phyloP scores from a whole-genome alignment of 2,329 filamentous ascomycete species.

The Pyrenophora seminiperda region DNA sequence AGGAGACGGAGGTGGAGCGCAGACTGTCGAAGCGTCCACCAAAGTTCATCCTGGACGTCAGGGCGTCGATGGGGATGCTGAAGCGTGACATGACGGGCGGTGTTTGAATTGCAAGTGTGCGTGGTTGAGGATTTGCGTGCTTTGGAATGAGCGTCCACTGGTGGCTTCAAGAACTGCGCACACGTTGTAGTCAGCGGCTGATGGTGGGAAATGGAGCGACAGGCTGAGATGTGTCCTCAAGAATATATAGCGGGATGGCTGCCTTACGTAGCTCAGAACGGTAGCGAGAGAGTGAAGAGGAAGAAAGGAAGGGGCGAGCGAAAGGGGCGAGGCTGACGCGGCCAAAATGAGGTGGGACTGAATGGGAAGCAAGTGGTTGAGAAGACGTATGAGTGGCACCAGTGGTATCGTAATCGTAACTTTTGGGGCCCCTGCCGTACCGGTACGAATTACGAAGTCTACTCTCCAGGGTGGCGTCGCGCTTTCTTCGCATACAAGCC shows the following conservation, averaged over 20 bases:
- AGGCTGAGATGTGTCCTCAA: conserved; percentile 39
- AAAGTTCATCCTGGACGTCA: conserved; percentile 90
- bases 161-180: conserved; percentile 35
- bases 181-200: conserved; percentile 37
- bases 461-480: no score
- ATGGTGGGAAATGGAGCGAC: conserved; percentile 6
- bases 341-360: conserved; percentile 18
- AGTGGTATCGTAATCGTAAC: conserved; percentile 7
- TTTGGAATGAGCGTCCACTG: conserved; percentile 29
- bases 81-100: conserved; percentile 74
- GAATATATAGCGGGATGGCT: conserved; percentile 25
- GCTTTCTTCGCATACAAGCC: conserved; percentile 11
- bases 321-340: conserved; percentile 32
- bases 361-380: conserved; percentile 11
- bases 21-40: conserved; percentile 83
- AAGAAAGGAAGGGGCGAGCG: conserved; percentile 18
- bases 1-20: conserved; percentile 75
- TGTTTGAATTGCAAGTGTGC: conserved; percentile 4
- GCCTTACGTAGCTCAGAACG: conserved; percentile 34
- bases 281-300: conserved; percentile 17
- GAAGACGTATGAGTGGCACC: conserved; percentile 13
- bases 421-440: conserved; percentile 24
- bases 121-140: not conserved
- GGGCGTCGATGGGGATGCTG: conserved; percentile 86
- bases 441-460: conserved; percentile 20